These are phyloP conservation scores for Heliamphora pulchella DNA, from an alignment of 179 eudicot genomes.

Conservation along the genomic window DNA sequence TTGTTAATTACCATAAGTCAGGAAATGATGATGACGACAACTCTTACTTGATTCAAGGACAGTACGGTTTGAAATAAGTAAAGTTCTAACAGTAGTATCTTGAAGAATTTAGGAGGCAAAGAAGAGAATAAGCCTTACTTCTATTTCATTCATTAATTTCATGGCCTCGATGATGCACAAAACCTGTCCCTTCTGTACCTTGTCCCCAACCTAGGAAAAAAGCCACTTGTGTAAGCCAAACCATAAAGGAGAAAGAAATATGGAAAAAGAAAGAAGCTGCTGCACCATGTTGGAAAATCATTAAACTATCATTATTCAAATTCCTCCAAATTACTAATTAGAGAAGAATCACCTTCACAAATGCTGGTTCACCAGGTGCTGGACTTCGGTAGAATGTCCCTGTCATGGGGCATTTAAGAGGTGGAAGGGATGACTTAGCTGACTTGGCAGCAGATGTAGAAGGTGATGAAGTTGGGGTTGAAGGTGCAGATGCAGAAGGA, in stretches of 20 bases:
- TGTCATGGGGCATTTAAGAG: conserved; percentile 91
- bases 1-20: no score
- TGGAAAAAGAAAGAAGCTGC: neutral
- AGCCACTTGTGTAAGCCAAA: conserved; percentile 49
- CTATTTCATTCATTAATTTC: conserved; percentile 93
- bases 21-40: no score
- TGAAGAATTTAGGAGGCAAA: no score
- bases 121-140: conserved; percentile 66
- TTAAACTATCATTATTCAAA: neutral
- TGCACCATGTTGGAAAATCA: no score
- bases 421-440: conserved; percentile 62
- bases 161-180: conserved; percentile 95
- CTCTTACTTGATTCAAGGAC: no score
- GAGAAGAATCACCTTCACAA: conserved; percentile 55
- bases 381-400: conserved; percentile 89
- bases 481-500: conserved; percentile 30
- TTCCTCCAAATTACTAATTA: no score
- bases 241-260: conserved; percentile 8
- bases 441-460: conserved; percentile 35
- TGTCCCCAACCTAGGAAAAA: no score
- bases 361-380: conserved; percentile 72
- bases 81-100: no score
- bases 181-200: conserved; percentile 82
- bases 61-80: no score
- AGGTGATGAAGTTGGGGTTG: conserved; percentile 25